Conservation (phyloP, 1,284 basidiomycete species). For the Naganishia sp. region DNA sequence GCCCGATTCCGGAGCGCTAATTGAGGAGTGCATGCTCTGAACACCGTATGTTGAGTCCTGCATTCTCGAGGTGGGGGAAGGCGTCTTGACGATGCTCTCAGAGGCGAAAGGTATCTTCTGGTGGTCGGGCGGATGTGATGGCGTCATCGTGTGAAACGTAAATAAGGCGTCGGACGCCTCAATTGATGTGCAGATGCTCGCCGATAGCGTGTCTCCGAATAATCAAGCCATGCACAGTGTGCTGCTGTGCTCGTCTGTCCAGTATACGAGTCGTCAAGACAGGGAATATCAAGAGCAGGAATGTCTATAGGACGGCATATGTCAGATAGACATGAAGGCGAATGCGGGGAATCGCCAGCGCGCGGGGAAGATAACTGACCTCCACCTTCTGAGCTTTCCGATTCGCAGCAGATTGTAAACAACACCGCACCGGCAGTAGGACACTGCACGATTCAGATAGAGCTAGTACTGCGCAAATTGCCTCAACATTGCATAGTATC, state of each 20-base stretch:
- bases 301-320: too few species aligned
- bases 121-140: constrained; percentile 10
- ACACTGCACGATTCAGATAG: too few species aligned
- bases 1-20: background rate
- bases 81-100: too few species aligned
- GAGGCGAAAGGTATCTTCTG: too few species aligned
- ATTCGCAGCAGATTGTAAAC: background rate
- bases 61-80: too few species aligned
- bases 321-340: too few species aligned
- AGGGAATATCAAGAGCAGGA: too few species aligned
- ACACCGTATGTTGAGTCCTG: constrained; percentile 2
- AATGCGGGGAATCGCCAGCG: background rate
- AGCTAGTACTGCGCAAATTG: too few species aligned
- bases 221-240: background rate
- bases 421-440: background rate
- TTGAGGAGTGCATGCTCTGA: constrained; percentile 3
- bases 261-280: too few species aligned
- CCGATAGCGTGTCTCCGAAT: background rate
- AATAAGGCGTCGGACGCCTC: background rate
- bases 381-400: background rate
- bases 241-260: too few species aligned
- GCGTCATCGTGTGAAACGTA: constrained; percentile 15
- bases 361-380: constrained; percentile 15
- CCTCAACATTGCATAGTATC: background rate
- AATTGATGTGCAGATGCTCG: too few species aligned